Evolutionary conservation across 2,329 filamentous ascomycete species (phyloP).

Genomic region (Camptophora hylomeconis): DNA sequence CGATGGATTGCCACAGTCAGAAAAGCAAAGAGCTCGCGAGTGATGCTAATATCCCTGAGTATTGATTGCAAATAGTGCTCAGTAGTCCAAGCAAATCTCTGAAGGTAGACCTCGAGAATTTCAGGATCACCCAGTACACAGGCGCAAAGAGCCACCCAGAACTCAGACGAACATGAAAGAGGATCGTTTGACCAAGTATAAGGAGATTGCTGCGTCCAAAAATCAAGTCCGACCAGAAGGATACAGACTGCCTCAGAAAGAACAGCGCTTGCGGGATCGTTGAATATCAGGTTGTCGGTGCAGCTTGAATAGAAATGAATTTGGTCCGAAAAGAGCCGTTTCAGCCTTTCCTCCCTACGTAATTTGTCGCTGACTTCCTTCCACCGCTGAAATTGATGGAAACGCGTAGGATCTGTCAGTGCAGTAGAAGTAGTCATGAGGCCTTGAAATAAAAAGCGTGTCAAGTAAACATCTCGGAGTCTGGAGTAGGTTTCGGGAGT

Average conservation of each 20-base stretch:
- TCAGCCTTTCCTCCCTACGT: slow-evolving; percentile 2
- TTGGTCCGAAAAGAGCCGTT: slow-evolving; percentile 6
- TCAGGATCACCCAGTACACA: slow-evolving; percentile 6
- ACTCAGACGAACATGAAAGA: too few relatives aligned
- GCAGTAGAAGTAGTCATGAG: slow-evolving; percentile 4
- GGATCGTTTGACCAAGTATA: too few relatives aligned
- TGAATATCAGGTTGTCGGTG: slow-evolving; percentile 7
- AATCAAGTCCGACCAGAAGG: too few relatives aligned
- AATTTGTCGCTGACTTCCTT: slow-evolving; percentile 4
- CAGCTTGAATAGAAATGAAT: slow-evolving; percentile 8
- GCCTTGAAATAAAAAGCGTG: slow-evolving; percentile 8
- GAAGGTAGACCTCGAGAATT: slow-evolving; percentile 4
- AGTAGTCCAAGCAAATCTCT: slow-evolving; percentile 1
- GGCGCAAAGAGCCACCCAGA: slow-evolving; percentile 7
- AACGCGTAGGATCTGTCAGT: neutral
- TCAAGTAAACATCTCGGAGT: slow-evolving; percentile 5
- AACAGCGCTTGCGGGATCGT: slow-evolving; percentile 5
- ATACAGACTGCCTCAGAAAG: slow-evolving; percentile 6
- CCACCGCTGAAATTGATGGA: slow-evolving; percentile 5
- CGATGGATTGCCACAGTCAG: slow-evolving; percentile 6
- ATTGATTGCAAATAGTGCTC: slow-evolving; percentile 1
- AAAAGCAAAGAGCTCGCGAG: slow-evolving; percentile 1
- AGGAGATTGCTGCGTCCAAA: too few relatives aligned
- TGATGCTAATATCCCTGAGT: neutral
- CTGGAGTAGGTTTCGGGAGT: slow-evolving; percentile 2